Percentiles rank a stretch among this genome's conserved stretches.
These are phyloP conservation scores for Neophaeococcomyces aloes DNA, from an alignment of 2,329 filamentous ascomycete genomes.

Conservation along the genomic window DNA sequence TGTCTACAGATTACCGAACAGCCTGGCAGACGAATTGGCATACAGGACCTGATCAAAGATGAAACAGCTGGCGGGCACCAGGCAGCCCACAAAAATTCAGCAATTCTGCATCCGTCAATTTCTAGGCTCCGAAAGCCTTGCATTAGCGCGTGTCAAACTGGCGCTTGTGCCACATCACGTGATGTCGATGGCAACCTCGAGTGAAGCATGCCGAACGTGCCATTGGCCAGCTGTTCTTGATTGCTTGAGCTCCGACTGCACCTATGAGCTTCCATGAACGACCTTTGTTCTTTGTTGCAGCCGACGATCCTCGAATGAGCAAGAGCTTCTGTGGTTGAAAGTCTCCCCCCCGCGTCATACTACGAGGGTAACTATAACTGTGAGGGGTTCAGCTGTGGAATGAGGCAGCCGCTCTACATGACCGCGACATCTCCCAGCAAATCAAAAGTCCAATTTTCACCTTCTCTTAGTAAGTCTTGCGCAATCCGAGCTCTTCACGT, in stretches of 20 bases:
- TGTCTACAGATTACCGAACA: not conserved
- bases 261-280: not conserved
- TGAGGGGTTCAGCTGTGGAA: too few relatives aligned
- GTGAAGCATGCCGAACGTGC: not conserved
- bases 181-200: not conserved
- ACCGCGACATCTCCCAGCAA: too few relatives aligned
- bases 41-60: not conserved
- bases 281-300: not conserved
- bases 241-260: not conserved
- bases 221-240: not conserved
- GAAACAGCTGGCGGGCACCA: not conserved
- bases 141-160: not conserved
- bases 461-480: too few relatives aligned
- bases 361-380: too few relatives aligned
- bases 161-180: not conserved
- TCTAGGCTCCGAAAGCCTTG: not conserved
- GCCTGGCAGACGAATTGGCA: not conserved
- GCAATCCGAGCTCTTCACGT: too few relatives aligned
- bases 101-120: slow-evolving; percentile 1
- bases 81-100: not conserved
- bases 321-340: too few relatives aligned
- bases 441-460: too few relatives aligned
- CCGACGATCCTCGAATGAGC: too few relatives aligned
- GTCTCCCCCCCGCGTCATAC: too few relatives aligned
- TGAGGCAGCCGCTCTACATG: too few relatives aligned